Evolutionary conservation across 78 protist genomes (phyloP), one percentile per base, ranked within the genome.

Genomic region (Ministeria vibrans): DNA sequence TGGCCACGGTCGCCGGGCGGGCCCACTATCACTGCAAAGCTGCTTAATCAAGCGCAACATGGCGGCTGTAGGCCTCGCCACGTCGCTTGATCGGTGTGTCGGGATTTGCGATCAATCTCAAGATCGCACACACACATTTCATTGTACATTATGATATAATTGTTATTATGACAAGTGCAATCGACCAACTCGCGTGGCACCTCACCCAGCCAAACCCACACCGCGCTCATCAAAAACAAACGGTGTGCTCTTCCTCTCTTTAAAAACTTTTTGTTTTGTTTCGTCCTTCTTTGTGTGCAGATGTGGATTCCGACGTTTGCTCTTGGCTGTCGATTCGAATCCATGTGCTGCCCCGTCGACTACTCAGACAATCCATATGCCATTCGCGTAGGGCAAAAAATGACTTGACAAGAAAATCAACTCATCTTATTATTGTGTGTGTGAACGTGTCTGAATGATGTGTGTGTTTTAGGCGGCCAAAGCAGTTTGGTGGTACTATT

Each of bases 401-500:
- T n/a, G n/a, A n/a, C n/a, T n/a, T n/a, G n/a, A n/a, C 32, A 59
- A 59, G 34, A 59, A 7, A n/a, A 23, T 20, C 34, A 7, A 23
- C 7, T 11, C 7, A 23, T 45, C 28, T 34, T 28, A 13, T 13
- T 79, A 51, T 41, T 63, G 91, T 62, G 91, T 84, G 49, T 84
- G 82, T 61, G 59, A 75, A 7, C 81, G 79, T 59, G 41, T 87
- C 36, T 77, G 80, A 38, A 83, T 85, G 9, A 30, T 59, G 28
- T 44, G 66, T 11, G 81, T 78, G 38, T 82, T 84, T 45, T 73
- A 72, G 22, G 59, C 82, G 32, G 86, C 81, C 63, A 39, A 49
- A 32, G 9, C 82, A 25, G 81, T 87, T 84, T 87, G 81, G 39
- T 64, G 74, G 45, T 87, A 87, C 74, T 85, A 71, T 72, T 4